Base-by-base conservation (phyloP, 2,329 filamentous ascomycete genomes). In the Aspergillus ibericus region DNA sequence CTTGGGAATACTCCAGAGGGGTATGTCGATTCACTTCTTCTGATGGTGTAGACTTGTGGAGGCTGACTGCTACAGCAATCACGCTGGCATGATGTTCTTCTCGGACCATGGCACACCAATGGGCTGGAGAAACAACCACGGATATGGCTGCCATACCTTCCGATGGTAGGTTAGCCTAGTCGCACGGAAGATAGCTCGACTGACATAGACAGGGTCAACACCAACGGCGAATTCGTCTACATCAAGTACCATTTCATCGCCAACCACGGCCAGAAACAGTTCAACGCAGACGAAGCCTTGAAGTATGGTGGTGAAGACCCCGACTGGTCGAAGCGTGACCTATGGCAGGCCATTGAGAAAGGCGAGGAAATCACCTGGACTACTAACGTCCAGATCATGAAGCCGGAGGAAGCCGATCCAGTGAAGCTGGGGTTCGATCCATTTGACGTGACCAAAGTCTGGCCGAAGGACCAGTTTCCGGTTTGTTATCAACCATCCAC, bases 361-460 rank as follows among this genome's bases (percentile, higher is more conserved):
- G 78, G 78, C 5, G 69, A 79, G 18, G 66, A 76, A 40, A 67
- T 77, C 13, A 73, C 75, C 16, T 81, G 78, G 78, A 80, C 76
- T 4, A 76, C 75, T 4, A 71, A 76, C 47, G 73, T 81, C 4
- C 78, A 81, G 55, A 70, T 80, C 49, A 82, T 81, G 78, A 68
- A 76, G 40, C 75, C 77, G 2, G 72, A 79, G 18, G 73, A 82
- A 44, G 79, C 79, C 0, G 77, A 80, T 58, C 73, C 80, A 2
- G 70, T 75, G n/a, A 77, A 77, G 49, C 73, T 83, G n/a, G 78
- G 79, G 4, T 83, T 83, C 59, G 80, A 83, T 53, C 77, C 79
- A 7, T 82, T 84, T 59, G 81, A 84, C 61, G 74, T 83, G 4
- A 83, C 82, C 35, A 83, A 83, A 66, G 74, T 83, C 54, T 84